phyloP scores from a whole-genome alignment of 768 basidiomycete genomes.

The Exsudoporus frostii region DNA sequence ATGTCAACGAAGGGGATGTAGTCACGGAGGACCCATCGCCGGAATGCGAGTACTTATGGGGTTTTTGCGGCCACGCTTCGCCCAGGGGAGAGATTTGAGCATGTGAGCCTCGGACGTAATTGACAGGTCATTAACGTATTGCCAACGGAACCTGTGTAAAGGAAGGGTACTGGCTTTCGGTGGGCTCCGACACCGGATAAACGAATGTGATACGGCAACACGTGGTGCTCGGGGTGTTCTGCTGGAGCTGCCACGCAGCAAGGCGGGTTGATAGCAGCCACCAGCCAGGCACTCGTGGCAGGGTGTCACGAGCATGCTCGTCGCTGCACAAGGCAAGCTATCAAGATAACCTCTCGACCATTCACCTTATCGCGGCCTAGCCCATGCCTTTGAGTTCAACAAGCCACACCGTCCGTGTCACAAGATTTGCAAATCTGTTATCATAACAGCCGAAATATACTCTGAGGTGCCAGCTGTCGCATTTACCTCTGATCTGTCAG shows the following conservation, averaged over 20 bases:
- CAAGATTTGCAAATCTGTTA: neutral
- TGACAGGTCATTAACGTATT: neutral
- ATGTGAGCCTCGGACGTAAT: constrained; percentile 20
- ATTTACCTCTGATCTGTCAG: neutral
- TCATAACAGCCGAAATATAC: too few relatives aligned
- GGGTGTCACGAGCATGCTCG: neutral
- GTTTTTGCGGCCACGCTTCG: neutral
- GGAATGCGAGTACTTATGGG: constrained; percentile 15
- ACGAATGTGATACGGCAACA: neutral
- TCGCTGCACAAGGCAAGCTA: neutral
- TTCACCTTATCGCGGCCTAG: too few relatives aligned
- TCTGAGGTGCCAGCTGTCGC: neutral
- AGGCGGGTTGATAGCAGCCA: too few relatives aligned
- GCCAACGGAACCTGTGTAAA: too few relatives aligned
- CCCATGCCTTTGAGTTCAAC: neutral
- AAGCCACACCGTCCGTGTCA: neutral
- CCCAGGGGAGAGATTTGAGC: neutral
- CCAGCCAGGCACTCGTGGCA: neutral
- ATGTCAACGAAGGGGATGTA: constrained; percentile 3
- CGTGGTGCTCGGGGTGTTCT: neutral
- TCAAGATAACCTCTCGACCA: too few relatives aligned
- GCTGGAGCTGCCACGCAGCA: neutral
- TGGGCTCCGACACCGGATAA: neutral
- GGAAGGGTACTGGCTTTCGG: neutral
- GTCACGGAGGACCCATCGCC: neutral